Base-by-base conservation (phyloP, 352 stramenopile species). In the Halophytophthora polymorphica region DNA sequence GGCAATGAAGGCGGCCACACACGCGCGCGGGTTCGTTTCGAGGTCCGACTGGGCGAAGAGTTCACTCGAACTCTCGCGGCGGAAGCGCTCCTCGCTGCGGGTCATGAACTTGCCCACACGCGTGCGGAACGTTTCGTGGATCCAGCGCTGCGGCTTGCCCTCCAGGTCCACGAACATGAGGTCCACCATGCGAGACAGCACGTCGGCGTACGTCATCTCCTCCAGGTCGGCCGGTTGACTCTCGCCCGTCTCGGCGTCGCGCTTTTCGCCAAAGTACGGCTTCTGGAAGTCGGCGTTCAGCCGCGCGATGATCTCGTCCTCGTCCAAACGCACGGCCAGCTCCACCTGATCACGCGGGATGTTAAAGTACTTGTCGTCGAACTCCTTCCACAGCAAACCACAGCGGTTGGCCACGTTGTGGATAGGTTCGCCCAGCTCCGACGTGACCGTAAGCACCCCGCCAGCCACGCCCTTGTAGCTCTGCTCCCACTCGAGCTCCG, bases 231-330 rank as follows among this genome's bases (percentile, higher is more conserved):
- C 79, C 15, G 54, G 45, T 14, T 66, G 23, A 14, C 43, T 51
- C 18, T 77, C 54, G 12, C 69, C 80, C 25, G 61, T 72, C 43
- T 69, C 56, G 4, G 29, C 61, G 45, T 77, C 59, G 29, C 45
- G 46, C 53, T 85, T 83, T 41, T 66, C 71, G 12, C 86, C 86
- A 56, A 96, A 96, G 69, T 93, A 95, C 28, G 78, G 80, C 65
- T 96, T 96, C 63, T 96, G 86, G 61, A 90, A 96, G 49, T 96
- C 83, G 4, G 78, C 62, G 45, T 96, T 95, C 29, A 96, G 54
- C 15, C 71, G 69, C n/a, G 61, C 60, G 34, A 93, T 90, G 47
- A 95, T 93, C 36, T 71, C 40, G 17, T 86, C 66, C 69, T 89
- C 90, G 66, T 90, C 80, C 4, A 81, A 43, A 11, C 77, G 65